A percentile compares a stretch with the other conserved stretches of the same genome.
These are phyloP conservation scores for Cryptococcus floricola DNA, from an alignment of 1,284 basidiomycete genomes.

Conservation along the genomic window DNA sequence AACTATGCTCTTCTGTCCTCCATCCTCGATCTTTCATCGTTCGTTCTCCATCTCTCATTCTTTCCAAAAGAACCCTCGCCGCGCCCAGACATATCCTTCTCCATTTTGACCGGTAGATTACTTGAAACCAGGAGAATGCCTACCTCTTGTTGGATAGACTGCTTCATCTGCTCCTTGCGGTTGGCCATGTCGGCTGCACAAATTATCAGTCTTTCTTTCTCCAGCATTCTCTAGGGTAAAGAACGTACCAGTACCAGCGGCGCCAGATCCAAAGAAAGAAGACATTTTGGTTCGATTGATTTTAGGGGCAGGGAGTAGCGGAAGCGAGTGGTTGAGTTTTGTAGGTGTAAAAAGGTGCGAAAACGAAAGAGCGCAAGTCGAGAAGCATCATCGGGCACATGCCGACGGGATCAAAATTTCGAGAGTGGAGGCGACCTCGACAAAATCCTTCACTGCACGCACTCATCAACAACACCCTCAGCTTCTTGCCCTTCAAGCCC, in stretches of 20 bases:
- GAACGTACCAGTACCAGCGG: not conserved
- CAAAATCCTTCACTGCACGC: constrained; percentile 1
- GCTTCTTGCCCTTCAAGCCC: not conserved
- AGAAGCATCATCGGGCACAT: not conserved
- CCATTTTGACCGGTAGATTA: too few species aligned
- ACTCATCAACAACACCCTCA: not conserved
- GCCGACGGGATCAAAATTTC: constrained; percentile 25
- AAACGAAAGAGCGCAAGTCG: not conserved
- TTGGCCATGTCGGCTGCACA: constrained; percentile 37
- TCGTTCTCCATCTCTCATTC: not conserved
- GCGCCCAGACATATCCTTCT: too few species aligned
- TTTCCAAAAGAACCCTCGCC: too few species aligned
- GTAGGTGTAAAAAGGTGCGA: not conserved
- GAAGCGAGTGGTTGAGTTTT: not conserved
- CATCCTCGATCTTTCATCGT: not conserved
- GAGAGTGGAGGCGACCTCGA: constrained; percentile 1
- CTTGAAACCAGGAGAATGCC: not conserved
- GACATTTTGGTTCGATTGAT: constrained; percentile 10
- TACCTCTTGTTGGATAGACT: constrained; percentile 46
- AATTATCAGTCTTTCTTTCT: not conserved
- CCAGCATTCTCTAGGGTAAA: not conserved
- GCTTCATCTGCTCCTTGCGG: constrained; percentile 50
- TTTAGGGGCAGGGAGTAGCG: not conserved
- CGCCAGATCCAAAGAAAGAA: constrained; percentile 21
- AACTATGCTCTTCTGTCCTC: not conserved